phyloP scores from a whole-genome alignment of 2,329 filamentous ascomycete genomes.

The Zasmidium angulare region DNA sequence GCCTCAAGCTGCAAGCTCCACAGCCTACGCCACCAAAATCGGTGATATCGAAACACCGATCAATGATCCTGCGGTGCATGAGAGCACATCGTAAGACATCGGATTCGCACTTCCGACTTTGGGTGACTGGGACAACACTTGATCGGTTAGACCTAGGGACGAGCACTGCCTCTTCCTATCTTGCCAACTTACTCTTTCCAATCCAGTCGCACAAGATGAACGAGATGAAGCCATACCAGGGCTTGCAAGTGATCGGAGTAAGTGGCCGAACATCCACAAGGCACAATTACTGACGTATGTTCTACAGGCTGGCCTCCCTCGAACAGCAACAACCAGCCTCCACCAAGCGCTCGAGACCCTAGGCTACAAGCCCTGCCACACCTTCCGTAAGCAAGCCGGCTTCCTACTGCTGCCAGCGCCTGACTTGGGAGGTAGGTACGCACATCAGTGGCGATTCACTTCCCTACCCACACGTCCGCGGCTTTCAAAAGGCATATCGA shows the following conservation, averaged over 20 bases:
- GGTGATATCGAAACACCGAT: neutral
- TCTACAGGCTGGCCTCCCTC: neutral
- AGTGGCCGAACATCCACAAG: neutral
- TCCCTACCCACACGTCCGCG: neutral
- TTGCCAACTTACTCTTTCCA: too few relatives aligned
- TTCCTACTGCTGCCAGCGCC: too few relatives aligned
- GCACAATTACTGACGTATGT: neutral
- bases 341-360: neutral
- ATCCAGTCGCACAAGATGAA: neutral
- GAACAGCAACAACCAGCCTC: neutral
- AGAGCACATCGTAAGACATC: neutral
- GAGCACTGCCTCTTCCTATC: too few relatives aligned
- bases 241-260: neutral
- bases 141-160: too few relatives aligned
- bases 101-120: too few relatives aligned
- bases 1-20: too few relatives aligned
- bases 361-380: neutral
- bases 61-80: neutral
- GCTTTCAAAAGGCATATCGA: neutral
- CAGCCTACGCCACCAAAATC: too few relatives aligned
- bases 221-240: neutral
- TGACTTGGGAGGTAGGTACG: too few relatives aligned
- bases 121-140: too few relatives aligned
- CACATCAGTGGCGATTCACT: neutral
- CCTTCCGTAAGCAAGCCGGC: too few relatives aligned